Conservation (phyloP, 495 filamentous ascomycete species). For the Margaritispora aquatica region DNA sequence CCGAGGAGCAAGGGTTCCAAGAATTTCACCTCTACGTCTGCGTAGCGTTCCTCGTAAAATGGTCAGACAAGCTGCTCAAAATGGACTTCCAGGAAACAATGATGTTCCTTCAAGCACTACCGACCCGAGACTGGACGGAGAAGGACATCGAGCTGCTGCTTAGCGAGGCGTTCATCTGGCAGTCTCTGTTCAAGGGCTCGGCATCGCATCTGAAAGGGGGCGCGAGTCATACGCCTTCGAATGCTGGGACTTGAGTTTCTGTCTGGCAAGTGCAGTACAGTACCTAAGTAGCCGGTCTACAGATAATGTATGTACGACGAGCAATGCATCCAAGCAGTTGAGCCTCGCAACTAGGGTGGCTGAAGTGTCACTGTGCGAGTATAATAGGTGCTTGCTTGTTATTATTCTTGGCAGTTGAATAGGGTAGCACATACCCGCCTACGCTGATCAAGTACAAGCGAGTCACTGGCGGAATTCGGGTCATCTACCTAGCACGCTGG, state of each 20-base stretch:
- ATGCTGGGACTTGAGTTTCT: conserved; percentile 29
- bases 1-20: conserved; percentile 97
- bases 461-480: no score
- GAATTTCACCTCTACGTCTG: conserved; percentile 98
- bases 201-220: conserved; percentile 66
- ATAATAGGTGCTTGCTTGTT: no score
- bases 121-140: conserved; percentile 93
- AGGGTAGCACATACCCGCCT: no score
- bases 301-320: no score
- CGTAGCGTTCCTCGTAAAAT: conserved; percentile 97
- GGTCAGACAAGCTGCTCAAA: conserved; percentile 88
- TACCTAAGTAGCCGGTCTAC: no score
- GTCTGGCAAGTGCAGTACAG: conserved; percentile 18
- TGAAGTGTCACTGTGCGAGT: no score
- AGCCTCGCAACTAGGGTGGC: no score
- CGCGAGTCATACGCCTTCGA: conserved; percentile 22
- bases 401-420: no score
- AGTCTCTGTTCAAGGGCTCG: conserved; percentile 83
- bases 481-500: no score
- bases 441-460: no score
- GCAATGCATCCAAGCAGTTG: no score
- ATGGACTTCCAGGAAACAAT: conserved; percentile 99
- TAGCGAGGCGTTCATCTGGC: conserved; percentile 95
- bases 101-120: conserved; percentile 97
- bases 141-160: conserved; percentile 95